phyloP scores from a whole-genome alignment of 768 basidiomycete species.

The Phlegmacium glaucopus region DNA sequence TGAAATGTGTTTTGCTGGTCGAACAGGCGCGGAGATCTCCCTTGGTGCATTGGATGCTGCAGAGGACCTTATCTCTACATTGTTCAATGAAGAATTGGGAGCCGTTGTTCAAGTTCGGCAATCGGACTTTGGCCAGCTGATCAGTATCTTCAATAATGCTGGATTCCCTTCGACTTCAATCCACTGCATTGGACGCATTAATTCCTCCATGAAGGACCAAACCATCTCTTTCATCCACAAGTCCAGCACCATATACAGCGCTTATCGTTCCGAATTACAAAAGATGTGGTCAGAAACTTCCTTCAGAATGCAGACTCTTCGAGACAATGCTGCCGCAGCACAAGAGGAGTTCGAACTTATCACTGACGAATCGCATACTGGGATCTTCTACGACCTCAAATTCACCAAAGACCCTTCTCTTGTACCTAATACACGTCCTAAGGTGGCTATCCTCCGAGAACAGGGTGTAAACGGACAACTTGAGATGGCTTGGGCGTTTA shows the following conservation, averaged over 20 bases:
- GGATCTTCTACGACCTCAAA: constrained; percentile 75
- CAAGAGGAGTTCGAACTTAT: constrained; percentile 83
- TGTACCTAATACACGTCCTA: constrained; percentile 58
- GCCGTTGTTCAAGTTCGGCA: constrained; percentile 85
- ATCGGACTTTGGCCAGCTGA: constrained; percentile 51
- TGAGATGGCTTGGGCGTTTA: constrained; percentile 99
- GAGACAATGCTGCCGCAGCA: constrained; percentile 78
- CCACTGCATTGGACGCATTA: constrained; percentile 73
- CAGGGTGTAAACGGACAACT: constrained; percentile 98
- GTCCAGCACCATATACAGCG: too few relatives aligned
- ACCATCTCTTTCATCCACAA: too few relatives aligned
- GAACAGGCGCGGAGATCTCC: constrained; percentile 72
- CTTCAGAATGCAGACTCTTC: constrained; percentile 83
- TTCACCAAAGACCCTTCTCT: constrained; percentile 32
- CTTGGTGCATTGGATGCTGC: constrained; percentile 54
- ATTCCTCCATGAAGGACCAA: too few relatives aligned
- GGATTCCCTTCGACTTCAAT: constrained; percentile 79
- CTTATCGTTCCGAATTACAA: constrained; percentile 43
- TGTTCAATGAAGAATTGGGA: constrained; percentile 97
- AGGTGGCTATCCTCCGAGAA: constrained; percentile 93
- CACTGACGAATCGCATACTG: constrained; percentile 47
- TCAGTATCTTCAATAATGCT: constrained; percentile 55
- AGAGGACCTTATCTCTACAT: constrained; percentile 57
- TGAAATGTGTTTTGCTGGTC: constrained; percentile 95
- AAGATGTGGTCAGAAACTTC: constrained; percentile 94